A percentile compares a stretch with the other conserved stretches of the same genome.
phyloP scores from a whole-genome alignment of 768 basidiomycete species.

The Leucocoprinus leucothites region DNA sequence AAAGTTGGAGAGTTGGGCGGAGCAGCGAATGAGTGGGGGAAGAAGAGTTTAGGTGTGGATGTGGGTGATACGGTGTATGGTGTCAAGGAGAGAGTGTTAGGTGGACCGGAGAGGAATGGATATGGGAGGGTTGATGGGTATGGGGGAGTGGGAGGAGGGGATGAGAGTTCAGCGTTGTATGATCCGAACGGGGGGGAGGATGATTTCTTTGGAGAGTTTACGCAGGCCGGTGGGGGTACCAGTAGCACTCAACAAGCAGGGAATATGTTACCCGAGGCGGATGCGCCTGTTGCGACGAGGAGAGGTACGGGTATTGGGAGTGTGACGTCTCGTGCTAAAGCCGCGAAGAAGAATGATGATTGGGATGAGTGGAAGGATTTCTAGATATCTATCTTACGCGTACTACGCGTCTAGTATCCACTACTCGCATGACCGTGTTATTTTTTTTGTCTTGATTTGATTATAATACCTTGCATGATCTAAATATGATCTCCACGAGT shows the following conservation, averaged over 20 bases:
- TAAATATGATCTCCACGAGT: too few species aligned
- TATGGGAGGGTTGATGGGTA: conserved; percentile 44
- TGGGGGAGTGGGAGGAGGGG: conserved; percentile 27
- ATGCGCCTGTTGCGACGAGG: conserved; percentile 8
- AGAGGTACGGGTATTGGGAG: conserved; percentile 9
- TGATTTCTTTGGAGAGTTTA: conserved; percentile 57
- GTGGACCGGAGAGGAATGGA: conserved; percentile 52
- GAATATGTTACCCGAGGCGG: conserved; percentile 5
- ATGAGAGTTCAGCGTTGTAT: conserved; percentile 62
- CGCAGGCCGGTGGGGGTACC: conserved; percentile 10
- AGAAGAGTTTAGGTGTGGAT: conserved; percentile 77
- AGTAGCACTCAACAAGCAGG: background rate
- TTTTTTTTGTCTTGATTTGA: too few species aligned
- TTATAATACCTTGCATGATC: too few species aligned
- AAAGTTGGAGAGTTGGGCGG: conserved; percentile 59
- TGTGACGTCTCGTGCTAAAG: conserved; percentile 13
- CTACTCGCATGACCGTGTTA: background rate
- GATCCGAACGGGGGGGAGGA: conserved; percentile 44
- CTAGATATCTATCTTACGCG: conserved; percentile 27
- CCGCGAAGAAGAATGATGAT: conserved; percentile 47
- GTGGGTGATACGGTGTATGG: conserved; percentile 75
- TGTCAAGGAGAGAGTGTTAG: conserved; percentile 53
- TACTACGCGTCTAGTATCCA: conserved; percentile 1
- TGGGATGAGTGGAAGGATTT: conserved; percentile 88
- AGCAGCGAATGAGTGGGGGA: conserved; percentile 76